phyloP scores from a whole-genome alignment of 1,284 basidiomycete genomes.

The Tilletia setariae region DNA sequence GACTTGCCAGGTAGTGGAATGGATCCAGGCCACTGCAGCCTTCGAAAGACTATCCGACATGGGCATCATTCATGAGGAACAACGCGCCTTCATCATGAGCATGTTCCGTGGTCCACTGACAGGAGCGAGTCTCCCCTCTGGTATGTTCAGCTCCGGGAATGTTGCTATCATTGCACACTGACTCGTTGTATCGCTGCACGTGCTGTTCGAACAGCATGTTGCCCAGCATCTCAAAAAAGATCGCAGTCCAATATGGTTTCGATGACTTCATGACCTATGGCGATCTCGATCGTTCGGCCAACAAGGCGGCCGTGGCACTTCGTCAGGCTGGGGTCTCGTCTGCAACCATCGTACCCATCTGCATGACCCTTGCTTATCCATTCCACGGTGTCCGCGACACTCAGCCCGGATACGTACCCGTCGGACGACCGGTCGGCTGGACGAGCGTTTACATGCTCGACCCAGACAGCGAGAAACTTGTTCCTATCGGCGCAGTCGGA shows the following conservation, averaged over 20 bases:
- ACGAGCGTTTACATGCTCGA: not conserved
- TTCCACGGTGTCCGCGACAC: not conserved
- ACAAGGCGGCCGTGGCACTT: not conserved
- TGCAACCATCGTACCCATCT: not conserved
- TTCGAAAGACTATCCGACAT: not conserved
- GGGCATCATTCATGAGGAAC: not conserved
- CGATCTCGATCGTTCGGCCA: not conserved
- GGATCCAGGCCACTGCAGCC: not conserved
- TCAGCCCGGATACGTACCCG: not conserved
- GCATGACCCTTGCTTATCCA: not conserved
- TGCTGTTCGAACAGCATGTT: not conserved
- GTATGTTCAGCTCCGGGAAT: not conserved
- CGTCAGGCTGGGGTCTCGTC: not conserved
- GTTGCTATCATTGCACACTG: not conserved
- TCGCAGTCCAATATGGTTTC: not conserved
- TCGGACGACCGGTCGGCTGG: not conserved
- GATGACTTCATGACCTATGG: not conserved
- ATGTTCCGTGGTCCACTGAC: not conserved
- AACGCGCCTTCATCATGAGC: not conserved
- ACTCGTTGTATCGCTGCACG: too few relatives aligned
- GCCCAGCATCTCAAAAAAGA: not conserved
- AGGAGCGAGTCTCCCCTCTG: too few relatives aligned
- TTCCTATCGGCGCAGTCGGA: constrained; percentile 32
- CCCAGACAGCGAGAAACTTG: not conserved
- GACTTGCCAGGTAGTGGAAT: not conserved